Evolutionary conservation across 2,329 filamentous ascomycete species (phyloP).

Genomic region (Diaporthe humulicola): DNA sequence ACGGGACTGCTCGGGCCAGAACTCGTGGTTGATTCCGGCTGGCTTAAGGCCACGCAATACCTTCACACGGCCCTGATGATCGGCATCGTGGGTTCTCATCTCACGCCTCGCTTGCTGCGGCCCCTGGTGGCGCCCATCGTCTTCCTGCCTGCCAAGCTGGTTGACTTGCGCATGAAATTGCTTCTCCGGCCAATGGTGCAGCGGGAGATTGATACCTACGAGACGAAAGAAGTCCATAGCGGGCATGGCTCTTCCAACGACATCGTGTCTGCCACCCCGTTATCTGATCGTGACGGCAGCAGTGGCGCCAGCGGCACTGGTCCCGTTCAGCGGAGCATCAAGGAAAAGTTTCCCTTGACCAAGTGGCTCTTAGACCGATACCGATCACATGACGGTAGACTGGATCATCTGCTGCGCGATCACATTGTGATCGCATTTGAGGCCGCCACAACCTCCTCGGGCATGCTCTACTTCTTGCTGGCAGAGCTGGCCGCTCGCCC

Average conservation of each 20-base stretch:
- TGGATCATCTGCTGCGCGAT: constrained; percentile 34
- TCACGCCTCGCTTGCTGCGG: constrained; percentile 25
- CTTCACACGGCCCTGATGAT: constrained; percentile 33
- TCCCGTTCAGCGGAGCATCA: background rate
- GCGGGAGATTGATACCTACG: constrained; percentile 33
- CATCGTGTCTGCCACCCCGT: background rate
- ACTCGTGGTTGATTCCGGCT: constrained; percentile 36
- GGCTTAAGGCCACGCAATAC: constrained; percentile 28
- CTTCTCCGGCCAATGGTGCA: constrained; percentile 35
- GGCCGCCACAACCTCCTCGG: constrained; percentile 33
- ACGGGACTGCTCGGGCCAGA: constrained; percentile 34
- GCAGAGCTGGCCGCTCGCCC: constrained; percentile 36
- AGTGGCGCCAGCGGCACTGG: background rate
- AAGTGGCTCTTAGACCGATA: constrained; percentile 33
- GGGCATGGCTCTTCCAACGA: background rate
- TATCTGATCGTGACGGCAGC: too few relatives aligned
- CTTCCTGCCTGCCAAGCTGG: constrained; percentile 31
- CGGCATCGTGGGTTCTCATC: constrained; percentile 31
- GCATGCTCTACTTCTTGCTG: constrained; percentile 38
- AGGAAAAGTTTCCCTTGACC: constrained; percentile 34
- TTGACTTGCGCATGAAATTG: constrained; percentile 38
- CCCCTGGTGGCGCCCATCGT: constrained; percentile 32
- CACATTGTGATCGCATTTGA: constrained; percentile 40
- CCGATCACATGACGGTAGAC: constrained; percentile 16
- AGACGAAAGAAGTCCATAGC: background rate